These are phyloP conservation scores for Meripilus lineatus DNA, from an alignment of 1,284 basidiomycete species.

Conservation along the genomic window DNA sequence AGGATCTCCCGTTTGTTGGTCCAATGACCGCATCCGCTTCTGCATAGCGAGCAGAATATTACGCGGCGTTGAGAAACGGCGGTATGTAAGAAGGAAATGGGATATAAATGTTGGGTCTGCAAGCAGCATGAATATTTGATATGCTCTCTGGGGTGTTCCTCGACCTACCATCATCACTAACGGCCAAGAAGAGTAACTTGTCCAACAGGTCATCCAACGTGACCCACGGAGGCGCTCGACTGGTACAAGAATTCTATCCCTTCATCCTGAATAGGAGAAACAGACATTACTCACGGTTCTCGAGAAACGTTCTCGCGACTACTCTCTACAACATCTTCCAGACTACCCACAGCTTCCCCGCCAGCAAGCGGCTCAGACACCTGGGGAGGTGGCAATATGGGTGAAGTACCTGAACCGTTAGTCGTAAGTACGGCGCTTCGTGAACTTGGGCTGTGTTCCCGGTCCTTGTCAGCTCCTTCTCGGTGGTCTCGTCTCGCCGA, in stretches of 20 bases:
- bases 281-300: slow-evolving; percentile 26
- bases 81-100: slow-evolving; percentile 76
- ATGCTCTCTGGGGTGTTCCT: no score
- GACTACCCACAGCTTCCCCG: slow-evolving; percentile 2
- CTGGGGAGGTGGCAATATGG: no score
- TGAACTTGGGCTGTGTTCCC: no score
- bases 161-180: slow-evolving; percentile 72
- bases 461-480: no score
- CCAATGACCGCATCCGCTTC: slow-evolving; percentile 73
- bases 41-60: slow-evolving; percentile 78
- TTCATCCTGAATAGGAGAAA: background rate
- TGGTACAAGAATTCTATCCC: slow-evolving; percentile 21
- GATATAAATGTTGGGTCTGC: slow-evolving; percentile 70
- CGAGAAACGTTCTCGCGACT: no score
- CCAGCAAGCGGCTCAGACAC: background rate
- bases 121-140: slow-evolving; percentile 9
- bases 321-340: slow-evolving; percentile 10
- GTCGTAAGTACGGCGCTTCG: no score
- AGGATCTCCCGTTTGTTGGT: slow-evolving; percentile 66
- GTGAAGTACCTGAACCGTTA: no score
- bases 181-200: slow-evolving; percentile 58
- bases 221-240: slow-evolving; percentile 64
- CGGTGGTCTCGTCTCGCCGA: slow-evolving; percentile 22
- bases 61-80: slow-evolving; percentile 71
- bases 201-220: slow-evolving; percentile 72